Percentiles rank a stretch among this genome's conserved stretches.
These are phyloP conservation scores for Alternaria gansuensis DNA, from an alignment of 2,329 filamentous ascomycete species.

Conservation along the genomic window DNA sequence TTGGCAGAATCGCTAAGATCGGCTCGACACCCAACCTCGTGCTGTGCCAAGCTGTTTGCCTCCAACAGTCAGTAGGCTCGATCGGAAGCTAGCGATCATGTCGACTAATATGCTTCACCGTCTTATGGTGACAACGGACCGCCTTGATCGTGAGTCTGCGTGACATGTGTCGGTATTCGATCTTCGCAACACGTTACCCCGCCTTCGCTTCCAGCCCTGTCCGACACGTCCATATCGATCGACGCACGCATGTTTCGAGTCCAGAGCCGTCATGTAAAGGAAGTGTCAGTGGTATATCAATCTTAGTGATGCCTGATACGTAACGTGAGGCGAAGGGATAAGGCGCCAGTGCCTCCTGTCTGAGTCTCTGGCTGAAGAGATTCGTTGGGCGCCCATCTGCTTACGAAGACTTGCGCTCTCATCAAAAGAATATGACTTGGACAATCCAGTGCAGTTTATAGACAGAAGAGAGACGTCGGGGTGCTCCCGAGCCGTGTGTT, in stretches of 20 bases:
- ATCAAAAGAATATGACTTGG: neutral
- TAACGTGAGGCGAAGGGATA: neutral
- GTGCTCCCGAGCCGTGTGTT: neutral
- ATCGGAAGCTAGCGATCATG: slow-evolving; percentile 9
- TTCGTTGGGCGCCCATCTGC: neutral
- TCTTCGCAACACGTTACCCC: slow-evolving; percentile 15
- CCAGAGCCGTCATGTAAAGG: neutral
- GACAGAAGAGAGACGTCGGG: neutral
- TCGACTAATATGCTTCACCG: slow-evolving; percentile 5
- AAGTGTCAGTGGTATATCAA: neutral
- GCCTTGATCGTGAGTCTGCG: slow-evolving; percentile 6
- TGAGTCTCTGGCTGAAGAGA: neutral
- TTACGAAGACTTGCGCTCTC: too few relatives aligned
- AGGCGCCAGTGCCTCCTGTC: neutral
- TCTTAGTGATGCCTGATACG: neutral
- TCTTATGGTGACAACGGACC: slow-evolving; percentile 6
- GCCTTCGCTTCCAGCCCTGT: slow-evolving; percentile 12
- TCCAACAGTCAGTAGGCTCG: slow-evolving; percentile 11
- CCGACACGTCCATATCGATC: slow-evolving; percentile 8
- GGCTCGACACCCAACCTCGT: slow-evolving; percentile 34
- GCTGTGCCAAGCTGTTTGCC: slow-evolving; percentile 19
- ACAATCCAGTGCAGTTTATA: neutral
- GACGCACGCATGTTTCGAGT: neutral
- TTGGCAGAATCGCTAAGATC: slow-evolving; percentile 47
- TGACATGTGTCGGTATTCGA: slow-evolving; percentile 4